Conservation (phyloP, 768 basidiomycete species). For the Mycena latifolia region DNA sequence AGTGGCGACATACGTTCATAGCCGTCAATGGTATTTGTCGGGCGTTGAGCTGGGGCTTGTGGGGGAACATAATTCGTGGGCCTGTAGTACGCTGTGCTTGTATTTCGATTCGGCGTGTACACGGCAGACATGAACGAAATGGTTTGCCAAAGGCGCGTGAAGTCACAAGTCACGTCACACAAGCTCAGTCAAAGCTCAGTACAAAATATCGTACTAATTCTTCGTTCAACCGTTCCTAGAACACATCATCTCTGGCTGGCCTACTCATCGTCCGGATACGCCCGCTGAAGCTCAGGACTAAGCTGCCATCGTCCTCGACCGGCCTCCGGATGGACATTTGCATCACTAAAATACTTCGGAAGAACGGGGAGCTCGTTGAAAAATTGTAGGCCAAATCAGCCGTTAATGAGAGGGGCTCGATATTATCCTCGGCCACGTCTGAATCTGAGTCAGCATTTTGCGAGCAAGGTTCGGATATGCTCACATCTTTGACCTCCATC, state of each 20-base stretch:
- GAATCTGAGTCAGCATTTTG: background rate
- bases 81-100: constrained; percentile 24
- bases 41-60: constrained; percentile 10
- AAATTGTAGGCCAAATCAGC: constrained; percentile 21
- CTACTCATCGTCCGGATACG: constrained; percentile 60
- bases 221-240: no score
- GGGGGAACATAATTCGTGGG: constrained; percentile 1
- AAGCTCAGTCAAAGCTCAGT: no score
- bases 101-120: constrained; percentile 20
- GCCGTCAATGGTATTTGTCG: constrained; percentile 61
- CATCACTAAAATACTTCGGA: constrained; percentile 47
- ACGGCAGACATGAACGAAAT: constrained; percentile 53
- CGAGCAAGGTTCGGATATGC: constrained; percentile 12
- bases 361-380: constrained; percentile 38
- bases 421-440: constrained; percentile 36
- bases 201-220: no score
- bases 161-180: no score
- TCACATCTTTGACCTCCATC: constrained; percentile 48
- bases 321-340: constrained; percentile 32
- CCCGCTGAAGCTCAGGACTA: constrained; percentile 54
- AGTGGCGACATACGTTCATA: constrained; percentile 73
- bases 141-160: no score
- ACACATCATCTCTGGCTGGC: no score
- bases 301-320: constrained; percentile 39
- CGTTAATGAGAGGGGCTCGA: constrained; percentile 25